Conservation (phyloP, 2,329 filamentous ascomycete genomes). For the Curvularia spicifera region DNA sequence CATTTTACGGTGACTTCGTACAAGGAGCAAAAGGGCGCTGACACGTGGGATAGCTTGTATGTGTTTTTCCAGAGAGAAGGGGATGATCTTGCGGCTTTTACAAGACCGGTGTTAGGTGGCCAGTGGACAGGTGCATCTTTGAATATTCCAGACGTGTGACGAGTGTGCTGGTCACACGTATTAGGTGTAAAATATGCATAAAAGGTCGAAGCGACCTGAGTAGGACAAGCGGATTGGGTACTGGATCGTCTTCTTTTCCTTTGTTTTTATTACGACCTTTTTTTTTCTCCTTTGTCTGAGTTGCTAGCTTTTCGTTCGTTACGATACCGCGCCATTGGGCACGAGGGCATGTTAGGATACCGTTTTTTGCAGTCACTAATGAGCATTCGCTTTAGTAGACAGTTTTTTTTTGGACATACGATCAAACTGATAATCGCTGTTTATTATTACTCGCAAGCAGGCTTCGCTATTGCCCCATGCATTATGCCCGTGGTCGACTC, state of each 20-base stretch:
- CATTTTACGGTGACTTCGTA: slow-evolving; percentile 51
- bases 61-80: slow-evolving; percentile 44
- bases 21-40: slow-evolving; percentile 27
- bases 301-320: neutral
- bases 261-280: neutral
- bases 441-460: neutral
- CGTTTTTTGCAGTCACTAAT: neutral
- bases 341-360: neutral
- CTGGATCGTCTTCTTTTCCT: neutral
- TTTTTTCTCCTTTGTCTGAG: too few species aligned
- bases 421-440: neutral
- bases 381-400: neutral
- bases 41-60: slow-evolving; percentile 37
- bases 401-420: neutral
- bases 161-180: neutral
- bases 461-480: neutral
- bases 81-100: slow-evolving; percentile 41
- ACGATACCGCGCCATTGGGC: neutral
- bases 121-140: slow-evolving; percentile 40
- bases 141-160: slow-evolving; percentile 30
- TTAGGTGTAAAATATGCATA: neutral
- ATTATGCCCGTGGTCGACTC: neutral
- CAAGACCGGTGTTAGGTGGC: slow-evolving; percentile 30
- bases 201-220: neutral
- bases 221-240: neutral